Conservation (phyloP, 2,329 filamentous ascomycete genomes). For the Cadophora luteo-olivacea region DNA sequence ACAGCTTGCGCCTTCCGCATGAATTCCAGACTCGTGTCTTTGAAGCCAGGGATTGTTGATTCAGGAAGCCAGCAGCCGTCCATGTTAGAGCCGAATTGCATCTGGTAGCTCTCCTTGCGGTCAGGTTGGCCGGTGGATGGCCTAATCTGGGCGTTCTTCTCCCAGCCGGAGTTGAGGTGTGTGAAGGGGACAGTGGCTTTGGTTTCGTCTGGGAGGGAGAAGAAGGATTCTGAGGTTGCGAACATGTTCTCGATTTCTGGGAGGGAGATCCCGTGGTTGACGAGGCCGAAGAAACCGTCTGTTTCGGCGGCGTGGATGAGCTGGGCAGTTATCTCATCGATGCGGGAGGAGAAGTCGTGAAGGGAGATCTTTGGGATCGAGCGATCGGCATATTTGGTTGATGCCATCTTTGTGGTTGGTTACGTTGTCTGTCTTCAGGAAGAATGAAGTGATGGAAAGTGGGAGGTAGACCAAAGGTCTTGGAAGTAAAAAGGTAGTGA, state of each 20-base stretch:
- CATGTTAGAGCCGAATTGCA: slow-evolving; percentile 55
- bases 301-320: slow-evolving; percentile 61
- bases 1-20: slow-evolving; percentile 49
- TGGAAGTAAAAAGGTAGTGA: neutral
- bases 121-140: slow-evolving; percentile 62
- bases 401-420: slow-evolving; percentile 27
- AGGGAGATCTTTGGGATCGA: slow-evolving; percentile 56
- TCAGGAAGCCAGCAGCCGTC: slow-evolving; percentile 44
- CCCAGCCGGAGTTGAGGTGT: slow-evolving; percentile 56
- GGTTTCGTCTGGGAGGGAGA: slow-evolving; percentile 54
- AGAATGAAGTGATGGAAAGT: neutral
- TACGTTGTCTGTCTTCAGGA: neutral
- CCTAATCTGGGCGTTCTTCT: slow-evolving; percentile 60
- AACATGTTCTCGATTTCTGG: slow-evolving; percentile 54
- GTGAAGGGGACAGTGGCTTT: slow-evolving; percentile 60
- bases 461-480: neutral
- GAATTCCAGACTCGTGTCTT: slow-evolving; percentile 49
- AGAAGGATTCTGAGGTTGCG: slow-evolving; percentile 53
- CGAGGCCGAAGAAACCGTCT: slow-evolving; percentile 63
- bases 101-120: slow-evolving; percentile 63
- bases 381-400: slow-evolving; percentile 38
- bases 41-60: slow-evolving; percentile 53
- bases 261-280: slow-evolving; percentile 53
- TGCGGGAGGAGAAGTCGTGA: slow-evolving; percentile 57
- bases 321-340: slow-evolving; percentile 59